Percentiles rank a stretch among this genome's conserved stretches.
Evolutionary conservation across 2,329 filamentous ascomycete species (phyloP).

Genomic region (Alternaria postmessia): DNA sequence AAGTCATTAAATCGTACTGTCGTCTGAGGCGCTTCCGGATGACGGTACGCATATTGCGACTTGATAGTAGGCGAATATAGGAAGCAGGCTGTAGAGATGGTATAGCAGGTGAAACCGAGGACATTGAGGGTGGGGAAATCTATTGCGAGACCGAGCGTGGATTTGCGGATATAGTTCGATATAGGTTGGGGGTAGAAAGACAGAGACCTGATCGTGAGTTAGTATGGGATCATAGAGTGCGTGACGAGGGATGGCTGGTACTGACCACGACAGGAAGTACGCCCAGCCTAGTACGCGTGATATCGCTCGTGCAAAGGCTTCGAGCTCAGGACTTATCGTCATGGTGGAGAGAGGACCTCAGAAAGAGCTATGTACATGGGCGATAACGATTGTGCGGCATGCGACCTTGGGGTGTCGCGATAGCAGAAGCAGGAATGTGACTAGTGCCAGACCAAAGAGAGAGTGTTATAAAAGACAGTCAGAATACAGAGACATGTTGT

Average conservation of each 20-base stretch:
- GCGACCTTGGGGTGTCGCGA: not conserved
- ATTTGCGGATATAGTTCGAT: slow-evolving; percentile 77
- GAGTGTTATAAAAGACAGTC: slow-evolving; percentile 4
- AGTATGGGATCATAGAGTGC: not conserved
- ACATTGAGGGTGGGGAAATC: slow-evolving; percentile 84
- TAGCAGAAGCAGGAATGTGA: not conserved
- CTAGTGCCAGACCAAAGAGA: not conserved
- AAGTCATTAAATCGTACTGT: slow-evolving; percentile 92
- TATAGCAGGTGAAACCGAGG: slow-evolving; percentile 77
- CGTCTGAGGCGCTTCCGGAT: slow-evolving; percentile 75
- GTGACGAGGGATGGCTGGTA: not conserved
- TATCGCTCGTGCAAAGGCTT: slow-evolving; percentile 42
- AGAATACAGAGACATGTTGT: not conserved
- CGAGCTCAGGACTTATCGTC: slow-evolving; percentile 22
- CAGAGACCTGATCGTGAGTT: slow-evolving; percentile 65
- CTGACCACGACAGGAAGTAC: slow-evolving; percentile 49
- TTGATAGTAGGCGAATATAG: slow-evolving; percentile 81
- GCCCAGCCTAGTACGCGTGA: slow-evolving; percentile 49
- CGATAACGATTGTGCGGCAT: slow-evolving; percentile 7
- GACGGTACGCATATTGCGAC: slow-evolving; percentile 81
- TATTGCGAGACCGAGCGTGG: slow-evolving; percentile 83
- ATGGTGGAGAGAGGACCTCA: not conserved
- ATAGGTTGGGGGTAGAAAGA: slow-evolving; percentile 94
- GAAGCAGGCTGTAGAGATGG: slow-evolving; percentile 76
- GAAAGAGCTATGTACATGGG: slow-evolving; percentile 6